Conservation (phyloP, 106 monocot species). For the Iris macrosiphon region DNA sequence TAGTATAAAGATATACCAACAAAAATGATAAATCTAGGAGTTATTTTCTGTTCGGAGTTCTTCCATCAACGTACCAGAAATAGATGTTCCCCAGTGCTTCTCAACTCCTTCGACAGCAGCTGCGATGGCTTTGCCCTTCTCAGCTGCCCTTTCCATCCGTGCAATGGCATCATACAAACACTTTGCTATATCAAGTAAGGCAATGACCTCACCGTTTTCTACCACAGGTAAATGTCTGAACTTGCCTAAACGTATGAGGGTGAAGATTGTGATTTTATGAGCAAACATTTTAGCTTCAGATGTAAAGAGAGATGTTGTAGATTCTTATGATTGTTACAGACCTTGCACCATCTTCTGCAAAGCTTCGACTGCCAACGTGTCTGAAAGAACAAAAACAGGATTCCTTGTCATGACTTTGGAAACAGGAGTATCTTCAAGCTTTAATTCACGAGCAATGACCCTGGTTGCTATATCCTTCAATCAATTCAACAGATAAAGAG, state of each 20-base stretch:
- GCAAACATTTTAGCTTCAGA: background rate
- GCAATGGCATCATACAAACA: conserved; percentile 94
- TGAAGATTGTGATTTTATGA: background rate
- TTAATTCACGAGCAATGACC: conserved; percentile 63
- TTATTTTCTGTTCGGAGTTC: too few species aligned
- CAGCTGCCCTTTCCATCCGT: conserved; percentile 75
- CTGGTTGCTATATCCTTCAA: conserved; percentile 68
- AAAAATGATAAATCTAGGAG: too few species aligned
- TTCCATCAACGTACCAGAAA: conserved; percentile 41
- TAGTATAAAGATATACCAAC: too few species aligned
- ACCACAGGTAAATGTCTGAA: conserved; percentile 95
- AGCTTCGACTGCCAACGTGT: conserved; percentile 82
- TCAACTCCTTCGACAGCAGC: conserved; percentile 87
- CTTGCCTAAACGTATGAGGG: conserved; percentile 45
- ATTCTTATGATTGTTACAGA: background rate
- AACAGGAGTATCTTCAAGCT: conserved; percentile 71
- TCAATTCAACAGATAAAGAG: background rate
- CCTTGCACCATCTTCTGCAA: conserved; percentile 93
- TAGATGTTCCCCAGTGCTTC: conserved; percentile 65
- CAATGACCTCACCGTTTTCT: conserved; percentile 91
- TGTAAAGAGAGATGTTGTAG: too few species aligned
- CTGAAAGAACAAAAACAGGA: conserved; percentile 83
- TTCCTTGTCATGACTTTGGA: conserved; percentile 84
- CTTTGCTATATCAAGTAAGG: conserved; percentile 82
- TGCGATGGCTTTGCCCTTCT: conserved; percentile 84